Evolutionary conservation across 2,329 filamentous ascomycete genomes (phyloP).

Genomic region (Reticulascus tulasneorum): DNA sequence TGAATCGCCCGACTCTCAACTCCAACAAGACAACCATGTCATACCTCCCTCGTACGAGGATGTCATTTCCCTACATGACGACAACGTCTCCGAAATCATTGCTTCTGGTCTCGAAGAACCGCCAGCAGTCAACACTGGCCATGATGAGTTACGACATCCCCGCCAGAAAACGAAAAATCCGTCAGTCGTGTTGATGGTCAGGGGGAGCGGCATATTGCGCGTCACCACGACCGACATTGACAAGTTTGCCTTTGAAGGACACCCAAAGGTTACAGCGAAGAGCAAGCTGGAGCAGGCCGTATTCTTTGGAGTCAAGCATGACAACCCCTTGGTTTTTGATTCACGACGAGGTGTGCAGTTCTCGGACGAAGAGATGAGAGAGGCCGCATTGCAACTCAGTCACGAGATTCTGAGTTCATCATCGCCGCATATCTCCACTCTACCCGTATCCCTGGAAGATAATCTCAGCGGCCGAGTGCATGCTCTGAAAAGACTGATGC

Average conservation of each 20-base stretch:
- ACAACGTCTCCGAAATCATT: constrained; percentile 59
- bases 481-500: constrained; percentile 71
- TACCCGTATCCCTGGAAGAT: constrained; percentile 73
- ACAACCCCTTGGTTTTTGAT: constrained; percentile 85
- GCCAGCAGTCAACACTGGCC: constrained; percentile 20
- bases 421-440: constrained; percentile 67
- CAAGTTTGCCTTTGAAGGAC: constrained; percentile 53
- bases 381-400: constrained; percentile 75
- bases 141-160: constrained; percentile 45
- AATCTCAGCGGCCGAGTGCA: constrained; percentile 71
- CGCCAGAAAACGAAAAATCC: constrained; percentile 59
- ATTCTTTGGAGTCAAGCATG: constrained; percentile 78
- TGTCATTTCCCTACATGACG: constrained; percentile 71
- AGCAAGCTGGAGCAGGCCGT: constrained; percentile 92
- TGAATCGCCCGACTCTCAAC: constrained; percentile 71
- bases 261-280: constrained; percentile 70
- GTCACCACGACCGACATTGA: constrained; percentile 56
- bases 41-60: constrained; percentile 75
- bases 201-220: constrained; percentile 59
- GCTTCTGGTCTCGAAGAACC: constrained; percentile 62
- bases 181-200: constrained; percentile 56
- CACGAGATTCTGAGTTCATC: constrained; percentile 75
- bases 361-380: constrained; percentile 63
- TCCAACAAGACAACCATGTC: constrained; percentile 63
- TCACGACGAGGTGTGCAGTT: constrained; percentile 65